Evolutionary conservation across 768 basidiomycete species (phyloP), one percentile per base, ranked within the genome.

Genomic region (Harrya chromipes): DNA sequence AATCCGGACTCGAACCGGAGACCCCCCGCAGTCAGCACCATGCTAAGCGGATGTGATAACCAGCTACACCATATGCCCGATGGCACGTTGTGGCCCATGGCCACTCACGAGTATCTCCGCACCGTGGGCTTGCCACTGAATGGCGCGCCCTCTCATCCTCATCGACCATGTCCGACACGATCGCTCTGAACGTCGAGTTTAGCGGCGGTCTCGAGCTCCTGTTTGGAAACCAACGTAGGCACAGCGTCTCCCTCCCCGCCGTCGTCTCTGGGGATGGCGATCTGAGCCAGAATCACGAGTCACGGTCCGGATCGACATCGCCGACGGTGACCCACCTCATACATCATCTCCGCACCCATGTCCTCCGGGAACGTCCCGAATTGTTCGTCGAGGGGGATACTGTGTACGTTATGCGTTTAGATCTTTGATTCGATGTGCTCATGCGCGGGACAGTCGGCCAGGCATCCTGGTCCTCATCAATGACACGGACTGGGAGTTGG

Each of bases 381-480:
- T 72, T 99, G 53, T 99, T 99, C 67, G 76, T 90, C 46, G 94
- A 97, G 47, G 83, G 83, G 10, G 81, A 79, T 17, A 92, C 86
- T 23, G 88, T 97, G 94, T 97, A 68, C 62, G 85, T 75, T 7
- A 39, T 14, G 7, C 38, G n/a, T 17, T 26, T 13, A 6, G 29
- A 13, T 13, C 13, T 4, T 13, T 3, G 20, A 16, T 27, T 11
- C 17, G 27, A 17, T 1, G 11, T 2, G 29, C 17, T 51, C 9
- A 59, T 19, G 12, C 20, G n/a, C 34, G 2, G 11, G 27, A 1
- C 61, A 95, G 97, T 34, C 93, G 97, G 9, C 97, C 97, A 0
- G 97, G 97, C 0, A 97, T 99, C 33, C 75, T 99, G 4, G 95
- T 98, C 4, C 75, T 99, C n/a, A 82, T 99, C 46, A 98, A 98